These are phyloP conservation scores for Cenchrus fungigraminus DNA, from an alignment of 176 grass and related monocot species.

Conservation along the genomic window DNA sequence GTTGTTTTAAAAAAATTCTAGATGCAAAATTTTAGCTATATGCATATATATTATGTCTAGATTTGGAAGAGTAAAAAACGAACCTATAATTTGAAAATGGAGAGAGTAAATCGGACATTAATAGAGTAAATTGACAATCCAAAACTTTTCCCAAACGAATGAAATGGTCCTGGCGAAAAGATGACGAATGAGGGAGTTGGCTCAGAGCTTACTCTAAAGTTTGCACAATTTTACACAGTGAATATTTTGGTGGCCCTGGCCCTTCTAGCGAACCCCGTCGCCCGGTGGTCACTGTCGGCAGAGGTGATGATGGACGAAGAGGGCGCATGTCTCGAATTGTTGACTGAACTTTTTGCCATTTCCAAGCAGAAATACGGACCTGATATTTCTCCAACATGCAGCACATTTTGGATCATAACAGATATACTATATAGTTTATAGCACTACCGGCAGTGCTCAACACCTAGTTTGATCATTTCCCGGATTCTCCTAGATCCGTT, in stretches of 20 bases:
- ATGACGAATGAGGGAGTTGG: too few relatives aligned
- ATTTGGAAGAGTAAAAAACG: too few relatives aligned
- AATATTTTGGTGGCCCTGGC: not conserved
- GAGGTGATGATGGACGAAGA: not conserved
- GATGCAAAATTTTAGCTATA: too few relatives aligned
- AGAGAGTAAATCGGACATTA: too few relatives aligned
- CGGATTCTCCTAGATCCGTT: slow-evolving; percentile 16
- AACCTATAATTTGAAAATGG: too few relatives aligned
- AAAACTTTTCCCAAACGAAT: too few relatives aligned
- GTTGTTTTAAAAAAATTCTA: too few relatives aligned
- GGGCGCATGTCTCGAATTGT: not conserved
- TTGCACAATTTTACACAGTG: not conserved
- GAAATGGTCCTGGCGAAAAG: too few relatives aligned
- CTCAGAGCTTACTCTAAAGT: not conserved
- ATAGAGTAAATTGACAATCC: too few relatives aligned
- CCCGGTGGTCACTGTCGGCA: not conserved
- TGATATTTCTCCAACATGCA: not conserved
- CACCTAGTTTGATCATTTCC: not conserved
- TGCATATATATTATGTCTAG: too few relatives aligned
- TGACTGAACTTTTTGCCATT: slow-evolving; percentile 4
- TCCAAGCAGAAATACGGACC: not conserved
- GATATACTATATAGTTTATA: not conserved
- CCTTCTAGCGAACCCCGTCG: not conserved
- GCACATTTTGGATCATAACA: not conserved
- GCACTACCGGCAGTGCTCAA: not conserved